Percentiles rank a stretch among this genome's conserved stretches.
These are phyloP conservation scores for Dalbergia oliveri DNA, from an alignment of 306 rosid species.

Conservation along the genomic window DNA sequence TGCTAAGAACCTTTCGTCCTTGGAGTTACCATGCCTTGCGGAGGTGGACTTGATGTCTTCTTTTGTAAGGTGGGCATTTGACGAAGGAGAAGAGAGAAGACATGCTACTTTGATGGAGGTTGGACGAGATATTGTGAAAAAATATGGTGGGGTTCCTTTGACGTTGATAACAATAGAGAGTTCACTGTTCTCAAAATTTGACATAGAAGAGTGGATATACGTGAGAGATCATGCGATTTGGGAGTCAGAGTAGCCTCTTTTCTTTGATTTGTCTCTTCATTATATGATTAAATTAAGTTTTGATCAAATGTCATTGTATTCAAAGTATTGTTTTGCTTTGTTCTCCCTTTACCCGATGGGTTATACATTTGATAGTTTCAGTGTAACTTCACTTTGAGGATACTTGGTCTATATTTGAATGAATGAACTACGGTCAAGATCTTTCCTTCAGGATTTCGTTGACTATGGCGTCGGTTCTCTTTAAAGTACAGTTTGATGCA, in stretches of 20 bases:
- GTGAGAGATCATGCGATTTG: constrained; percentile 19
- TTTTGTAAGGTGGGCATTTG: constrained; percentile 50
- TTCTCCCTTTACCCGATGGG: background rate
- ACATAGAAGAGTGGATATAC: background rate
- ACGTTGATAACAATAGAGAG: constrained; percentile 50
- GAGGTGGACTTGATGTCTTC: constrained; percentile 27
- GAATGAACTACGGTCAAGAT: too few species aligned
- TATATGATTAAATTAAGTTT: too few species aligned
- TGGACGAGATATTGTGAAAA: constrained; percentile 45
- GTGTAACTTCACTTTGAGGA: too few species aligned
- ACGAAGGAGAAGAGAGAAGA: constrained; percentile 9
- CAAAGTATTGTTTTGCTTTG: background rate
- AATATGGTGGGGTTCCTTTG: constrained; percentile 51
- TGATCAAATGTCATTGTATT: background rate
- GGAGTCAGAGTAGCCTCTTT: background rate
- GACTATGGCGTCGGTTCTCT: too few species aligned
- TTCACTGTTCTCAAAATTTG: constrained; percentile 7
- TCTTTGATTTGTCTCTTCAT: background rate
- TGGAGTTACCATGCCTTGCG: constrained; percentile 3
- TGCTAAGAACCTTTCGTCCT: constrained; percentile 18
- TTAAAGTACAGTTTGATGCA: too few species aligned
- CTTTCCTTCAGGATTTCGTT: too few species aligned
- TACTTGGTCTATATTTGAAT: too few species aligned
- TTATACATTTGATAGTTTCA: background rate
- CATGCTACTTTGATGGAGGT: constrained; percentile 15